Base-by-base conservation (phyloP, 345 rosid genomes). In the Citrus glauca region DNA sequence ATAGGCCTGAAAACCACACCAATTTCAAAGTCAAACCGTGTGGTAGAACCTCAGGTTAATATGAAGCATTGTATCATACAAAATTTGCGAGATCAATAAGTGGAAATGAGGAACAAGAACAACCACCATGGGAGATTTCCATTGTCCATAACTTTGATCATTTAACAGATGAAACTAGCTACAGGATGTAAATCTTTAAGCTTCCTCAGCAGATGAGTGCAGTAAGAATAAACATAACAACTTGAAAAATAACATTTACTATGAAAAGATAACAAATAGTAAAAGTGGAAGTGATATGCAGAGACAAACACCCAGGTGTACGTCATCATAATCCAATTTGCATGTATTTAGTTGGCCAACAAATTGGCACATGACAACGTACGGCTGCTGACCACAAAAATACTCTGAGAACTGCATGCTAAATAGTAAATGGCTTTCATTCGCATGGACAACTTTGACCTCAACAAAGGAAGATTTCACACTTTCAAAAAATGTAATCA, bases 1-100 rank as follows among this genome's bases (percentile, higher is more conserved):
- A 96, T 81, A 78, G 97, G 95, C 97, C 99, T 96, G 91, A 72
- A 84, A 84, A 70, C 76, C 77, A 79, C 40, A 77, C 1, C 53
- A 77, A 35, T n/a, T 55, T 35, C 16, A 17, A 77, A 76, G 72
- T 77, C 62, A 84, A 73, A 61, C 66, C 14, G 10, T 37, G 67
- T 20, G 22, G 27, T 69, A 68, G 61, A 19, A 76, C 16, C 25
- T 53, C 8, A 53, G 35, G 28, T n/a, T 60, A 73, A 27, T 10
- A 64, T 64, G 50, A 50, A 20, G 25, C 76, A 45, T 45, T 10
- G 50, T 45, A 13, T 45, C 50, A 75, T 55, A 53, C 24, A 62
- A 50, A 42, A 9, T 27, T 50, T 48, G 57, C 20, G 17, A 27
- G 14, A 70, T 28, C 8, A 17, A 7, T 6, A 35, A 22, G 45